phyloP scores from a whole-genome alignment of 116 monocot species.

The Cymodocea nodosa region DNA sequence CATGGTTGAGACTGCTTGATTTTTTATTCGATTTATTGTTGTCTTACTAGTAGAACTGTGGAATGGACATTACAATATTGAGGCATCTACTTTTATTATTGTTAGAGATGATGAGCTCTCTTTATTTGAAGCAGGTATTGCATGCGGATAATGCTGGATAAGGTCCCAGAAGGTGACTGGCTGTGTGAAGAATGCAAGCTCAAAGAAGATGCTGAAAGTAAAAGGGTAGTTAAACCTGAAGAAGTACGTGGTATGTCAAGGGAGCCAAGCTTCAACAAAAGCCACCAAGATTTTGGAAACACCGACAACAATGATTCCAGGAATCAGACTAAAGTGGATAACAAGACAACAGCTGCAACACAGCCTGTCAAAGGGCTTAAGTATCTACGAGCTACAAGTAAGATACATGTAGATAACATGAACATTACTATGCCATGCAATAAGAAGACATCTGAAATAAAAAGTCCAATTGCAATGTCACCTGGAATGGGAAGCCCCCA shows the following conservation, averaged over 20 bases:
- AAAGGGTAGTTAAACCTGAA: conserved; percentile 18
- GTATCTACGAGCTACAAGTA: conserved; percentile 15
- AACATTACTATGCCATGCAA: conserved; percentile 13
- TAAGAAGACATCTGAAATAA: conserved; percentile 24
- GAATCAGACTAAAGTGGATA: conserved; percentile 13
- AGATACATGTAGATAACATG: conserved; percentile 15
- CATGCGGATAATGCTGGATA: conserved; percentile 55
- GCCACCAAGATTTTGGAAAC: conserved; percentile 16
- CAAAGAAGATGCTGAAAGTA: conserved; percentile 28
- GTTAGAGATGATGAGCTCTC: conserved; percentile 4
- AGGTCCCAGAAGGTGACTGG: conserved; percentile 80
- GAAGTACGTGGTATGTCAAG: conserved; percentile 6
- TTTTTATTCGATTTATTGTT: neutral
- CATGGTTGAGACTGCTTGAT: neutral
- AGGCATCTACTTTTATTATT: neutral
- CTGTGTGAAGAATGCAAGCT: conserved; percentile 72
- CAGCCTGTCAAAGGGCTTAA: conserved; percentile 10
- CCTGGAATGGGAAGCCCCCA: conserved; percentile 21
- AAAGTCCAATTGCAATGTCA: neutral
- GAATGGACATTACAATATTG: neutral
- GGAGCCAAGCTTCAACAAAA: conserved; percentile 12
- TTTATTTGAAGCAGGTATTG: conserved; percentile 44
- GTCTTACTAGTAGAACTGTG: neutral
- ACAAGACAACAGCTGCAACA: conserved; percentile 6
- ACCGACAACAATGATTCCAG: conserved; percentile 12